Conservation (phyloP, 2,329 filamentous ascomycete genomes). For the Phialocephala subalpina region DNA sequence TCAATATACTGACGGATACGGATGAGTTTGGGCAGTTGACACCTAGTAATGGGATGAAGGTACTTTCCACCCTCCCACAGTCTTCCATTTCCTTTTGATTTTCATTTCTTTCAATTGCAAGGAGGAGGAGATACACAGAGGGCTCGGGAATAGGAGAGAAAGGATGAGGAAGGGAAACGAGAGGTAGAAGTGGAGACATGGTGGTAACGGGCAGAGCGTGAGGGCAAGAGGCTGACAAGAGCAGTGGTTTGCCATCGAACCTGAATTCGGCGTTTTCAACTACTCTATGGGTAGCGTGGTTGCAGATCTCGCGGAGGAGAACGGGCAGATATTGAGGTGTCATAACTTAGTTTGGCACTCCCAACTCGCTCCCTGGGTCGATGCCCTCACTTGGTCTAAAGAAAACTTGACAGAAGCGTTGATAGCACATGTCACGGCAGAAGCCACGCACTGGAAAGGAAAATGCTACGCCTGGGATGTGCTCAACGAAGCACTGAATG, state of each 20-base stretch:
- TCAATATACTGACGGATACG: conserved; percentile 59
- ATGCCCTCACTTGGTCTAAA: conserved; percentile 59
- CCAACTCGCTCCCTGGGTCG: conserved; percentile 59
- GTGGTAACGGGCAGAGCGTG: no score
- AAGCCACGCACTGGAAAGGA: conserved; percentile 64
- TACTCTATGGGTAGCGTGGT: conserved; percentile 64
- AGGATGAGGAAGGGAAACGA: neutral
- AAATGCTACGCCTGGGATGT: conserved; percentile 70
- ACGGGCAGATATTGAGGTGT: conserved; percentile 64
- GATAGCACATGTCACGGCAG: conserved; percentile 66
- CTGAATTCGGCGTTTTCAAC: conserved; percentile 61
- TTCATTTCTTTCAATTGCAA: no score
- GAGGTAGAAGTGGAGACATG: no score
- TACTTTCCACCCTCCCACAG: no score
- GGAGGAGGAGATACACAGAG: no score
- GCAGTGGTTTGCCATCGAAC: conserved; percentile 68
- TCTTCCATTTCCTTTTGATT: no score
- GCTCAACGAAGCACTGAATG: conserved; percentile 68
- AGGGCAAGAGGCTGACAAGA: conserved; percentile 11
- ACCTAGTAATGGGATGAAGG: conserved; percentile 67
- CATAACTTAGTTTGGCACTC: conserved; percentile 65
- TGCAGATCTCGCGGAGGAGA: conserved; percentile 54
- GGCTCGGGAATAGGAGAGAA: no score
- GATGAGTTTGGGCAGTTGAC: conserved; percentile 71
- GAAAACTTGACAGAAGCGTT: conserved; percentile 62